phyloP scores from a whole-genome alignment of 2,329 filamentous ascomycete genomes.

The Colletotrichum destructivum region DNA sequence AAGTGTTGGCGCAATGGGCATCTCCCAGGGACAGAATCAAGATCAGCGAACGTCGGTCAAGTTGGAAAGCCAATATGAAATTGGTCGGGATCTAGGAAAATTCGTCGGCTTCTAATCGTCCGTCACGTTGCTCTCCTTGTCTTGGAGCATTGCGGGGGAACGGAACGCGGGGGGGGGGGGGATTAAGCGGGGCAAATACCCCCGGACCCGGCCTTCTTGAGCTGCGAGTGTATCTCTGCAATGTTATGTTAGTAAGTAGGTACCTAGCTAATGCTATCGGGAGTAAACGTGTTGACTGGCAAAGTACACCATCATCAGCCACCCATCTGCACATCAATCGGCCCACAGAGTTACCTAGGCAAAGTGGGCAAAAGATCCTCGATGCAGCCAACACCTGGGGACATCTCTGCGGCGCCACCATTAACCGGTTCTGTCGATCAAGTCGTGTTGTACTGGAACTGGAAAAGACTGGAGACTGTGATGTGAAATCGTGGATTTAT shows the following conservation, averaged over 20 bases:
- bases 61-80: neutral
- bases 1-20: constrained; percentile 12
- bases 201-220: neutral
- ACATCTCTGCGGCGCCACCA: neutral
- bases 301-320: neutral
- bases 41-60: neutral
- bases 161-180: neutral
- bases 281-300: neutral
- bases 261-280: neutral
- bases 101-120: neutral
- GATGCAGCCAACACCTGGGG: constrained; percentile 3
- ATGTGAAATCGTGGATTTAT: constrained; percentile 6
- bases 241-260: too few relatives aligned
- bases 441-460: neutral
- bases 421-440: neutral
- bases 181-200: neutral
- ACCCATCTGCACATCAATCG: neutral
- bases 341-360: constrained; percentile 4
- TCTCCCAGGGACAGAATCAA: neutral
- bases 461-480: neutral
- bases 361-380: constrained; percentile 2
- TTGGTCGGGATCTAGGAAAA: neutral
- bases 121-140: neutral
- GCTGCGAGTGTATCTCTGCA: neutral
- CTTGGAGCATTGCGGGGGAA: constrained; percentile 21